Conservation (phyloP, 2,329 filamentous ascomycete species). For the Pseudocercospora fijiensis region DNA sequence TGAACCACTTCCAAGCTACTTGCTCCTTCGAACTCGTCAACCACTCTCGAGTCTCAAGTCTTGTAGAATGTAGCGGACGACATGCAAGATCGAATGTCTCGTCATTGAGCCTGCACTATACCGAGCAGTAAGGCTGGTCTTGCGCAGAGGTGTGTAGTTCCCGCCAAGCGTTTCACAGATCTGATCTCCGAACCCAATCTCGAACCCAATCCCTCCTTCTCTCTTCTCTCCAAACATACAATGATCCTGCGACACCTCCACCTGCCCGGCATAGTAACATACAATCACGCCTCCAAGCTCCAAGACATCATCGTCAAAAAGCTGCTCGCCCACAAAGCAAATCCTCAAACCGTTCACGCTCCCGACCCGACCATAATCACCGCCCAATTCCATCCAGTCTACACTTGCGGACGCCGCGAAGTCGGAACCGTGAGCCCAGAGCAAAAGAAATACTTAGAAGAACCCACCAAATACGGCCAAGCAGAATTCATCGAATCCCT, state of each 20-base stretch:
- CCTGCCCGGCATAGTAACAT: slow-evolving; percentile 55
- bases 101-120: neutral
- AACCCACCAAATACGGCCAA: slow-evolving; percentile 36
- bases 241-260: slow-evolving; percentile 63
- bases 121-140: too few species aligned
- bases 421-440: slow-evolving; percentile 47
- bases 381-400: slow-evolving; percentile 78
- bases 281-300: slow-evolving; percentile 54
- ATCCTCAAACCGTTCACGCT: slow-evolving; percentile 36
- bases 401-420: slow-evolving; percentile 87
- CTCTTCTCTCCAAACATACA: neutral
- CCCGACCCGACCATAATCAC: slow-evolving; percentile 69
- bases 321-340: slow-evolving; percentile 62
- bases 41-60: too few species aligned
- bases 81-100: neutral
- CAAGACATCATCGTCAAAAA: slow-evolving; percentile 58
- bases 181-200: slow-evolving; percentile 1
- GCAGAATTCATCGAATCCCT: slow-evolving; percentile 68
- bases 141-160: neutral
- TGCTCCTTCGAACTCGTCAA: too few species aligned
- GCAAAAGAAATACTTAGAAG: slow-evolving; percentile 47
- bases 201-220: slow-evolving; percentile 1
- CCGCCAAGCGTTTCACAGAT: neutral
- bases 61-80: neutral
- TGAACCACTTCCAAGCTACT: too few species aligned